Conservation (phyloP, 805 yeast species). For the Wickerhamomyces bovis region DNA sequence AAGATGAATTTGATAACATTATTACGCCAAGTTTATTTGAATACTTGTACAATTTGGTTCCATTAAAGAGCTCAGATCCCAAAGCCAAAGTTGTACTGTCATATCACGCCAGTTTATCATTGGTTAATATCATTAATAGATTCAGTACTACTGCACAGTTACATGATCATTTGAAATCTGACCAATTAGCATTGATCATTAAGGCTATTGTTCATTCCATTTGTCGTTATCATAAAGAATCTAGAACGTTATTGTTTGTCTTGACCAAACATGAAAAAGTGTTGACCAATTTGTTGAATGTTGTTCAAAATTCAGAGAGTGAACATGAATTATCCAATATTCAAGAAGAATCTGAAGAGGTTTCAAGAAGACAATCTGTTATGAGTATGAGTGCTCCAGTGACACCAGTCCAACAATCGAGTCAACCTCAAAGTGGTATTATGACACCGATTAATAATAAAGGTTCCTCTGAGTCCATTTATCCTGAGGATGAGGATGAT, state of each 20-base stretch:
- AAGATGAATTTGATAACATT: constrained; percentile 28
- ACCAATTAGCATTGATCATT: constrained; percentile 51
- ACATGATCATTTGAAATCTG: constrained; percentile 38
- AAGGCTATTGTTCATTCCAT: constrained; percentile 49
- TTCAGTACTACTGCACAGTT: constrained; percentile 23
- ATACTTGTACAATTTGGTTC: constrained; percentile 55
- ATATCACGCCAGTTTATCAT: constrained; percentile 40
- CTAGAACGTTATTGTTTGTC: constrained; percentile 48
- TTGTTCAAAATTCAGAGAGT: constrained; percentile 6
- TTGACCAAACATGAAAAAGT: constrained; percentile 33
- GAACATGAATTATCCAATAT: constrained; percentile 3
- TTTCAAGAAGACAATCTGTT: not conserved
- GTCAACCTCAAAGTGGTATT: not conserved
- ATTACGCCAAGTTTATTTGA: constrained; percentile 49
- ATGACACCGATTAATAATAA: constrained; percentile 4
- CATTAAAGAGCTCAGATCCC: constrained; percentile 30
- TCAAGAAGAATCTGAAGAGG: constrained; percentile 1
- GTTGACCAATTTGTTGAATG: constrained; percentile 12
- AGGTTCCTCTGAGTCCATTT: constrained; percentile 7
- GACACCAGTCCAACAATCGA: not conserved
- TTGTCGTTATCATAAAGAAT: constrained; percentile 43
- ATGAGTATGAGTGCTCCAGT: not conserved
- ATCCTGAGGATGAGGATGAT: constrained; percentile 9
- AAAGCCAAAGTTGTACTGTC: constrained; percentile 34
- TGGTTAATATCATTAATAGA: constrained; percentile 37